Conservation (phyloP, 805 yeast genomes). For the Wickerhamiella occidentalis region DNA sequence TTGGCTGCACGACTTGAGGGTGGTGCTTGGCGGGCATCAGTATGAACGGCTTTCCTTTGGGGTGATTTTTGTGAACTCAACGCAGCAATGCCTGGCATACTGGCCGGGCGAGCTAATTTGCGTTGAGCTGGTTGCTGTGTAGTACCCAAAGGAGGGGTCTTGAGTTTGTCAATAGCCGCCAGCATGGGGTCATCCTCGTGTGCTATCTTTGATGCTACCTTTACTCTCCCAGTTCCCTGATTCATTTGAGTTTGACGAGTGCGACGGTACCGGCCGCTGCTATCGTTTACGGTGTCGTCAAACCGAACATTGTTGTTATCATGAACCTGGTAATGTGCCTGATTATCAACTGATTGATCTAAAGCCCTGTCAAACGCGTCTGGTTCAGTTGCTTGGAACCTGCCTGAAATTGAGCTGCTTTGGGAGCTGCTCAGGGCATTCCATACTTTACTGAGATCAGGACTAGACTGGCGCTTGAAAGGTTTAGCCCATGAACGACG, state of each 20-base stretch:
- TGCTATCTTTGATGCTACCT: constrained; percentile 11
- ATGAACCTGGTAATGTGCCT: background rate
- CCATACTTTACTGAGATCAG: constrained; percentile 25
- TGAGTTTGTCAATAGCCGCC: constrained; percentile 39
- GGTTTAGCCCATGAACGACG: constrained; percentile 35
- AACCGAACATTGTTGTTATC: background rate
- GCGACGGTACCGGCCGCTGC: constrained; percentile 1
- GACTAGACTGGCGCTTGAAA: constrained; percentile 30
- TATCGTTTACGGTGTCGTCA: background rate
- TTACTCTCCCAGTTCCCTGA: background rate
- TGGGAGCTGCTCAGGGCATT: constrained; percentile 11
- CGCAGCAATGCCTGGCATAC: constrained; percentile 15
- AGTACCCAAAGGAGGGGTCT: constrained; percentile 21
- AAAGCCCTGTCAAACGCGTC: background rate
- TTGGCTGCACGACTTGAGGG: background rate
- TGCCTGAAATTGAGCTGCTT: constrained; percentile 1
- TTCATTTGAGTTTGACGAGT: background rate
- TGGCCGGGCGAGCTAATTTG: constrained; percentile 13
- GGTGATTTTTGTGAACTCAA: background rate
- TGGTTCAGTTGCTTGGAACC: background rate
- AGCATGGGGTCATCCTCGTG: constrained; percentile 38
- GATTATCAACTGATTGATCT: background rate
- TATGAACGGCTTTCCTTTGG: background rate
- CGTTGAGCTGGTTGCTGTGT: background rate
- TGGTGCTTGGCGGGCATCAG: constrained; percentile 7